phyloP scores from a whole-genome alignment of 192 early-diverging fungal genomes.

The Coemansia sp. region DNA sequence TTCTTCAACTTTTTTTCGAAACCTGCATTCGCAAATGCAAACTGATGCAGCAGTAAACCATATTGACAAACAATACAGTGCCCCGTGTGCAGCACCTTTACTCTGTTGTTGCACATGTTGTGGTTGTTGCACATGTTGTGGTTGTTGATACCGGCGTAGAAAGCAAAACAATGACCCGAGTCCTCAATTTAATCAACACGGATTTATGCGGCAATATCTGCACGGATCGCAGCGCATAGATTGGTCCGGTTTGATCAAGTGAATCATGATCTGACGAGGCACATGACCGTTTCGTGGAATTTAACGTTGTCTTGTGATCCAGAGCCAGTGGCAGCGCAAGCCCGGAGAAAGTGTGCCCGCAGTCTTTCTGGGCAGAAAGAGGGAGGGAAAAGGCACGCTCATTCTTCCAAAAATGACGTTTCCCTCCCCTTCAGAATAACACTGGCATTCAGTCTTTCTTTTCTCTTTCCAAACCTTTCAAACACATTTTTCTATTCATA shows the following conservation, averaged over 20 bases:
- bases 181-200: background rate
- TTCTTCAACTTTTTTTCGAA: too few species aligned
- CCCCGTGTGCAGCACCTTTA: background rate
- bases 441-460: background rate
- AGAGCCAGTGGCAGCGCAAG: background rate
- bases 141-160: background rate
- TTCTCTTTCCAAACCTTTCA: background rate
- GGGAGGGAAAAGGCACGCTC: background rate
- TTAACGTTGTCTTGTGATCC: background rate
- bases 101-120: too few species aligned
- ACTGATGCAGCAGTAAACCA: background rate
- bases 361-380: background rate
- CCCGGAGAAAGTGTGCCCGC: background rate
- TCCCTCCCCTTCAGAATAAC: background rate
- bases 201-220: background rate
- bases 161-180: background rate
- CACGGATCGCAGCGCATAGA: background rate
- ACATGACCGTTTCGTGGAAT: background rate
- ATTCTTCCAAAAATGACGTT: background rate
- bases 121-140: too few species aligned
- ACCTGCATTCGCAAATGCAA: background rate
- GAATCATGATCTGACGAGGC: background rate
- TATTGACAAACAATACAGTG: background rate
- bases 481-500: background rate
- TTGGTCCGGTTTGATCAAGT: background rate